These are phyloP conservation scores for Gleditsia sinensis DNA, from an alignment of 306 rosid species.

Conservation along the genomic window DNA sequence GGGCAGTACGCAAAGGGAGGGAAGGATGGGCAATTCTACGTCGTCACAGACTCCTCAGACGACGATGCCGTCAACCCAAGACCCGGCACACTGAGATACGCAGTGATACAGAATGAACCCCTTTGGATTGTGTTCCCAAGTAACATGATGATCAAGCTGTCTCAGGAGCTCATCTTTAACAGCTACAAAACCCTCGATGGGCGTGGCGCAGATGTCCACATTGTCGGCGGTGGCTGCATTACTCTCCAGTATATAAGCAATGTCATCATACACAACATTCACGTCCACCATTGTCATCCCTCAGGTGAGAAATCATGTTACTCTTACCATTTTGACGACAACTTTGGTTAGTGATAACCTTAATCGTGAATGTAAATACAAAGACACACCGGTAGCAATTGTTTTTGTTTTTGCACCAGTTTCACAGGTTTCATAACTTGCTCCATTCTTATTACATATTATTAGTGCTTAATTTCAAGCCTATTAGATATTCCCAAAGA, in stretches of 20 bases:
- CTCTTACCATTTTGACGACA: too few species aligned
- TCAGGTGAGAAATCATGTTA: conserved; percentile 60
- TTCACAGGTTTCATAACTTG: too few species aligned
- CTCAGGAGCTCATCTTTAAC: conserved; percentile 87
- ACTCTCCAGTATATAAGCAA: conserved; percentile 90
- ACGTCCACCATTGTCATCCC: conserved; percentile 82
- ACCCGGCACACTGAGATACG: conserved; percentile 81
- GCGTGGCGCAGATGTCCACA: conserved; percentile 92
- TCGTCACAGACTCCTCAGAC: conserved; percentile 83
- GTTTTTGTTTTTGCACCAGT: not conserved
- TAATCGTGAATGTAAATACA: too few species aligned
- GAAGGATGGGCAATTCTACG: conserved; percentile 75
- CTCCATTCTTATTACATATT: too few species aligned
- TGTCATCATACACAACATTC: conserved; percentile 88
- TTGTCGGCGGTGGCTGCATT: conserved; percentile 95
- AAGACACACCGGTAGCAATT: too few species aligned
- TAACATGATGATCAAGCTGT: conserved; percentile 85
- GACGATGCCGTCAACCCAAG: conserved; percentile 81
- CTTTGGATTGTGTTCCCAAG: conserved; percentile 91
- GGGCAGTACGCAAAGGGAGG: conserved; percentile 96
- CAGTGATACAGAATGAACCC: conserved; percentile 76
- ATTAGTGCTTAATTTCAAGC: too few species aligned
- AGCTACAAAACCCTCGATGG: conserved; percentile 93
- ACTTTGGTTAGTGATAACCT: too few species aligned
- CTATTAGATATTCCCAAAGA: not conserved